Evolutionary conservation across 2,329 filamentous ascomycete species (phyloP), one percentile per base, ranked within the genome.

Genomic region (Aureobasidium sp.): DNA sequence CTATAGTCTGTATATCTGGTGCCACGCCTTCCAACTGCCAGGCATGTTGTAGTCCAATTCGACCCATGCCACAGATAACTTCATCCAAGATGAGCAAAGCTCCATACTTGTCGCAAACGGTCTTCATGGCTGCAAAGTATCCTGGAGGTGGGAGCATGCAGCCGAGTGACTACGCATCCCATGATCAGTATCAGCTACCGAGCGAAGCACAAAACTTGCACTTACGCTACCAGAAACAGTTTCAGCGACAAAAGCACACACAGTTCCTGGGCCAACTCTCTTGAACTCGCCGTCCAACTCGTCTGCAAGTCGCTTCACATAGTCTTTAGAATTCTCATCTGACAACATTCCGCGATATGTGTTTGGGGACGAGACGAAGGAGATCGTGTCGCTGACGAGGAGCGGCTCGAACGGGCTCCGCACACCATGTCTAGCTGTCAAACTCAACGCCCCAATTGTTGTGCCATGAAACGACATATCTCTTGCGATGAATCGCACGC

Each of bases 41-140:
- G 1, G 84, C 82, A 73, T 89, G 82, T 66, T 86, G 72, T 8
- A 71, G 70, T 0, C 84, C 85, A 0, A 79, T 80, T 0, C 84
- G 75, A 1, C 86, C 85, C 72, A 82, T 82, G 2, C 86, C 86
- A 52, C 83, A 86, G 87, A 91, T 90, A 47, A 91, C 80, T 70
- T 93, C 90, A 68, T 94, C 90, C 0, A 93, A 74, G 50, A 93
- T 87, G 20, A 94, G 77, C 0, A 94, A 80, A 0, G 87, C 84
- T 0, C 87, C 89, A 68, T 93, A 79, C 64, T 82, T 84, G 58
- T 87, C 81, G 70, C 89, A 94, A 1, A 94, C 77, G 1, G 76
- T 75, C 68, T 82, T 82, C 73, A 93, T 84, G 0, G 86, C 87
- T 57, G 78, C 75, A 53, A 92, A 84, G 66, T 94, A 94, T 0